Conservation (phyloP, 306 rosid species). For the Rosa rugosa region DNA sequence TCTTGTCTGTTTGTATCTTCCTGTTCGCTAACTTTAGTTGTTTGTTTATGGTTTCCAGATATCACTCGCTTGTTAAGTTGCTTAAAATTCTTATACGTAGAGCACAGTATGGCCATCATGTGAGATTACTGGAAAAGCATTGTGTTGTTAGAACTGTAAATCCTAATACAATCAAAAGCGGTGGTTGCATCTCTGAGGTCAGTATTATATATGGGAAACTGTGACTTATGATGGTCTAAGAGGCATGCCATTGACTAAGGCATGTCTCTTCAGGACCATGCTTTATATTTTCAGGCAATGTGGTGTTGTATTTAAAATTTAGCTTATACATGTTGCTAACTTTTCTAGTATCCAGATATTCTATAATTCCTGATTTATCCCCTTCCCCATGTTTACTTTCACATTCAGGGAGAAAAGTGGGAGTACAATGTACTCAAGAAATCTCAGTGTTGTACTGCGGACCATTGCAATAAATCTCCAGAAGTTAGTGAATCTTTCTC, state of each 20-base stretch:
- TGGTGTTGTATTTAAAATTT: neutral
- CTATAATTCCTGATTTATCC: neutral
- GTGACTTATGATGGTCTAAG: constrained; percentile 24
- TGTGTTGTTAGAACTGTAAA: constrained; percentile 46
- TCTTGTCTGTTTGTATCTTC: neutral
- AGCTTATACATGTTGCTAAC: neutral
- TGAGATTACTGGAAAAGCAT: constrained; percentile 68
- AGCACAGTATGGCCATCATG: constrained; percentile 49
- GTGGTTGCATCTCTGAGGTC: constrained; percentile 49
- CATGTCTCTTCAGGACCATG: neutral
- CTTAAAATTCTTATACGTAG: constrained; percentile 61
- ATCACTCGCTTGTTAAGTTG: constrained; percentile 52
- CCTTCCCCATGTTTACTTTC: constrained; percentile 5
- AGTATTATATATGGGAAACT: constrained; percentile 14
- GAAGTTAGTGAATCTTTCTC: constrained; percentile 37
- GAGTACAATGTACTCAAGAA: constrained; percentile 30
- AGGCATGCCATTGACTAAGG: neutral
- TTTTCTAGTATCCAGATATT: neutral
- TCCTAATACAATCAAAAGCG: constrained; percentile 27
- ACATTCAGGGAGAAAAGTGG: constrained; percentile 35
- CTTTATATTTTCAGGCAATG: neutral
- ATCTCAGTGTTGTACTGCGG: constrained; percentile 29
- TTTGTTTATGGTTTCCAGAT: constrained; percentile 47
- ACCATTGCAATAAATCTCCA: constrained; percentile 22
- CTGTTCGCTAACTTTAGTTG: constrained; percentile 16